Conservation (phyloP, 2,329 filamentous ascomycete species). For the Scedosporium aurantiacum region DNA sequence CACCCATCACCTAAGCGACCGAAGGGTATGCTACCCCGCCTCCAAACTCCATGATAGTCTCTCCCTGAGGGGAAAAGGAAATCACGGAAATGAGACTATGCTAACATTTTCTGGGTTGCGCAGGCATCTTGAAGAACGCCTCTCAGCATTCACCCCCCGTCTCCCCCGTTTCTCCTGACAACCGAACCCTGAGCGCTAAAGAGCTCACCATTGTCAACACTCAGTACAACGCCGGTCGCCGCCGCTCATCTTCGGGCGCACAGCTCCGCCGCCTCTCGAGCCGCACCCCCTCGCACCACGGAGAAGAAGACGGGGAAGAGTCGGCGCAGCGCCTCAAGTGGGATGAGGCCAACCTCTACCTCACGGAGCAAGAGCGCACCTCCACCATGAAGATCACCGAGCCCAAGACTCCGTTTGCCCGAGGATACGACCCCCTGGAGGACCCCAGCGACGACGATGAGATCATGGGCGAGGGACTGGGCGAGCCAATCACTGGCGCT, state of each 20-base stretch:
- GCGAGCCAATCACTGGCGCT: slow-evolving; percentile 13
- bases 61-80: not conserved
- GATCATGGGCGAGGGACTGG: slow-evolving; percentile 37
- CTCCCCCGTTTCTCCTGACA: slow-evolving; percentile 28
- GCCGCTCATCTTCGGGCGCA: slow-evolving; percentile 56
- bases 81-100: not conserved
- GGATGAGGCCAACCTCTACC: slow-evolving; percentile 96
- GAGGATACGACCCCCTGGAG: slow-evolving; percentile 80
- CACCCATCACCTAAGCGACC: not conserved
- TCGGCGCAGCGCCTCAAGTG: slow-evolving; percentile 75
- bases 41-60: not conserved
- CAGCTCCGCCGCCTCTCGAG: slow-evolving; percentile 41
- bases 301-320: slow-evolving; percentile 37
- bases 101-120: not conserved
- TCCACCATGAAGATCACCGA: slow-evolving; percentile 99
- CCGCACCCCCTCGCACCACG: slow-evolving; percentile 63
- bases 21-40: not conserved
- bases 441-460: slow-evolving; percentile 77
- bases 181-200: slow-evolving; percentile 48
- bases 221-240: slow-evolving; percentile 81
- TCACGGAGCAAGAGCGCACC: slow-evolving; percentile 90
- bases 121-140: slow-evolving; percentile 92
- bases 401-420: slow-evolving; percentile 93
- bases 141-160: slow-evolving; percentile 51
- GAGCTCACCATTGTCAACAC: slow-evolving; percentile 93